These are phyloP conservation scores for Stephania yunnanensis DNA, from an alignment of 164 flowering plant species.

Conservation along the genomic window DNA sequence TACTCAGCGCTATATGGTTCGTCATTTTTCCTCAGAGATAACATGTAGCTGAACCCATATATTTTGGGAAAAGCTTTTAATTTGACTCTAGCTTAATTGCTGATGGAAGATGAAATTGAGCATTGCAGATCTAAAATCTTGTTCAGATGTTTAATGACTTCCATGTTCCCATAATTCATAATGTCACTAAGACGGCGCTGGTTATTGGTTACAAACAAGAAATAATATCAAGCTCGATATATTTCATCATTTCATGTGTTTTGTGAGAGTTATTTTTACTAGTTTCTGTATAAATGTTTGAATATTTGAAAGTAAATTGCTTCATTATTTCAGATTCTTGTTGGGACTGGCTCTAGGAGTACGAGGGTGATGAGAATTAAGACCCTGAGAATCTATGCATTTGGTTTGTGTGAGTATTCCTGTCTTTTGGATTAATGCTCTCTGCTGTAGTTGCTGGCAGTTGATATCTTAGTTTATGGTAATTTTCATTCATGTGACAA, in stretches of 20 bases:
- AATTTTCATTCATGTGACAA: background rate
- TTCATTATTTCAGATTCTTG: constrained; percentile 59
- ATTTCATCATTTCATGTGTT: background rate
- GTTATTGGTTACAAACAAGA: background rate
- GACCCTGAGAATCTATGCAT: constrained; percentile 82
- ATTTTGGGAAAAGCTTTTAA: too few species aligned
- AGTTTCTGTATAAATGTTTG: background rate
- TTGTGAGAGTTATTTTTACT: background rate
- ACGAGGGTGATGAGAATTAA: constrained; percentile 75
- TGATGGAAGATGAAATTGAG: constrained; percentile 1
- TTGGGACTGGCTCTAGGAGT: constrained; percentile 84
- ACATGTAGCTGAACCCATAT: too few species aligned
- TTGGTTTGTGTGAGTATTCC: constrained; percentile 80
- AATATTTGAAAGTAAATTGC: background rate
- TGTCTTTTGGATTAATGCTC: constrained; percentile 3
- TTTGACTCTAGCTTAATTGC: too few species aligned
- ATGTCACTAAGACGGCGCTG: background rate
- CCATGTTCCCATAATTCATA: background rate
- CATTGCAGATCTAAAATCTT: background rate
- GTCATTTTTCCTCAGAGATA: background rate
- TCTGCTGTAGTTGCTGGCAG: background rate
- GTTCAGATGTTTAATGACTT: background rate
- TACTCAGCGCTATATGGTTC: background rate
- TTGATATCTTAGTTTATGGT: background rate
- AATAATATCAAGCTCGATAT: background rate